Evolutionary conservation across 306 rosid genomes (phyloP), one percentile per base, ranked within the genome.

Genomic region (Vigna trinervia): DNA sequence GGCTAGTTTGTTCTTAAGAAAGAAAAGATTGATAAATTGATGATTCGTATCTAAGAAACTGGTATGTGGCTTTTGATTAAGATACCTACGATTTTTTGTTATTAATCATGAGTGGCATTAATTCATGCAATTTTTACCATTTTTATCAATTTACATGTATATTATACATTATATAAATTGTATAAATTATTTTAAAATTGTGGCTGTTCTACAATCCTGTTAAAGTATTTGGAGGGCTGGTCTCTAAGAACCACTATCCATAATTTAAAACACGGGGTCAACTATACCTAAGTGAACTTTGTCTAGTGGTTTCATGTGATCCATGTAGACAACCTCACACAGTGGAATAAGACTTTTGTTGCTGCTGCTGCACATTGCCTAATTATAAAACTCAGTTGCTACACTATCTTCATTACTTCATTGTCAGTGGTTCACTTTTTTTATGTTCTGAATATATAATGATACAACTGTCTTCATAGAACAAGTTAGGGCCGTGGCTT

Each of bases 401-500:
- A 52, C 68, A 47, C 23, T 41, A 67, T 60, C 54, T 78, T 52
- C 58, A 20, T 60, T 59, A 32, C 43, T 61, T 76, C 3, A 69
- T 32, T 81, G 59, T n/a, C 43, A 14, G 34, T 43, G 50, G 41
- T 34, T 45, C 48, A 46, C 74, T 39, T 56, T 60, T 82, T 82
- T 20, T 47, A 50, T 59, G 54, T 73, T 41, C 13, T 17, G 78
- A 47, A 22, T 22, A 52, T 78, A 45, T 48, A 39, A 78, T 36
- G 45, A 41, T 58, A 54, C 17, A 39, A 46, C 19, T 8, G 47
- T 46, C 32, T 15, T 53, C 9, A 7, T 32, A 41, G 17, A 45
- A 63, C 62, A 73, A 66, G 43, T 36, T n/a, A 4, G 43, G 65
- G 63, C 51, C 45, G 4, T 57, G 74, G 63, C 75, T 67, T 83